Conservation (phyloP, 352 stramenopile genomes). For the Phytopythium boreale region DNA sequence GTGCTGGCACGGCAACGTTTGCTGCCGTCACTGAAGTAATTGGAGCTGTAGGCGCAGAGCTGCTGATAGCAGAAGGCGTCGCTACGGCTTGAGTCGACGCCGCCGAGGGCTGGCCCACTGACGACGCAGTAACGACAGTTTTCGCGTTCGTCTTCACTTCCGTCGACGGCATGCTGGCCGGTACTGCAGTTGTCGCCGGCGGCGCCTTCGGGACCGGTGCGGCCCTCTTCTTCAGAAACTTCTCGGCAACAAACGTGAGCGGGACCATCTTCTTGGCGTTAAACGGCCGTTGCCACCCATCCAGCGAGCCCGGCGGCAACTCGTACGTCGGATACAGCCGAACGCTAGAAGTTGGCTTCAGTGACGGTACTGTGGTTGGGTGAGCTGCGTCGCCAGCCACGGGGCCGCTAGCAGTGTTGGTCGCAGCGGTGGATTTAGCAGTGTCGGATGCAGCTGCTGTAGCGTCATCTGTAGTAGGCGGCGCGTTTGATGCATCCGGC, state of each 20-base stretch:
- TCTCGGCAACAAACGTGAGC: slow-evolving; percentile 53
- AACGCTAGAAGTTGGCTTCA: slow-evolving; percentile 3
- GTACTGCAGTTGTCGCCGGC: neutral
- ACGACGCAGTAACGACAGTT: neutral
- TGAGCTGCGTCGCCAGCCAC: no score
- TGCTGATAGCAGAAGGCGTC: neutral
- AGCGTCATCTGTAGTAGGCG: neutral
- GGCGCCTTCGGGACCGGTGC: neutral
- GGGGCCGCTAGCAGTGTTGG: neutral
- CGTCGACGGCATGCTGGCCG: neutral
- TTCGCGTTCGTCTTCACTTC: neutral
- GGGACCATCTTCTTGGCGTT: slow-evolving; percentile 36
- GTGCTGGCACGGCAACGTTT: neutral
- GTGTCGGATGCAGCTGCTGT: neutral
- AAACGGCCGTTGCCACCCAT: slow-evolving; percentile 42
- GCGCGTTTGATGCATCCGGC: no score
- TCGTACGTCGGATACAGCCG: slow-evolving; percentile 48
- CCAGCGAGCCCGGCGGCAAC: slow-evolving; percentile 28
- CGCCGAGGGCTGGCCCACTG: neutral
- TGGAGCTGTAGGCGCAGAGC: neutral
- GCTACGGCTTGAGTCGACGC: neutral
- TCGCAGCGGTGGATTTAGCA: neutral
- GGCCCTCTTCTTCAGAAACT: slow-evolving; percentile 48
- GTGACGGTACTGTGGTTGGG: neutral
- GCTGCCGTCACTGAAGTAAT: neutral